These are phyloP conservation scores for Barbarea vulgaris DNA, from an alignment of 345 rosid species.

Conservation along the genomic window DNA sequence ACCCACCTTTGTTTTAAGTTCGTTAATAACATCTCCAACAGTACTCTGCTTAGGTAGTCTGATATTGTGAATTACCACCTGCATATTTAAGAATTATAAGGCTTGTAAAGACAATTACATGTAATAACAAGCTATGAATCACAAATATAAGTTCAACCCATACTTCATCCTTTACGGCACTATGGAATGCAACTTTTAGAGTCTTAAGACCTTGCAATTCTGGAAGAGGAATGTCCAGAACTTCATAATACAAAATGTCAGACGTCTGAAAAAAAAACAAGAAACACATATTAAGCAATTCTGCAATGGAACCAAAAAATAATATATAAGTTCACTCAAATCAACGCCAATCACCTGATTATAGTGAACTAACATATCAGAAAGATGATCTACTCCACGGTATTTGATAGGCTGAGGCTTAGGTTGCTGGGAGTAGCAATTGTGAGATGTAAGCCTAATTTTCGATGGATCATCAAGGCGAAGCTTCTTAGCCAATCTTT, in stretches of 20 bases:
- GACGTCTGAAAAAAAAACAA: constrained; percentile 63
- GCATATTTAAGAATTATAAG: constrained; percentile 33
- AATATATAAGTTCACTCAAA: constrained; percentile 7
- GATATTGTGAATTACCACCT: constrained; percentile 79
- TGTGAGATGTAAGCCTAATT: constrained; percentile 94
- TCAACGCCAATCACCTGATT: constrained; percentile 65
- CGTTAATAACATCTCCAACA: constrained; percentile 88
- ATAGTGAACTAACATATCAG: constrained; percentile 91
- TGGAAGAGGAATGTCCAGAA: constrained; percentile 97
- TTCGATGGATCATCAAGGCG: constrained; percentile 87
- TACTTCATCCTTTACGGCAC: constrained; percentile 85
- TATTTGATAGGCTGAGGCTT: constrained; percentile 92
- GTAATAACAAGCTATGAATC: not conserved
- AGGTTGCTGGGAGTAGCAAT: constrained; percentile 98
- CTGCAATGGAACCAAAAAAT: not conserved
- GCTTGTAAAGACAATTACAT: constrained; percentile 4
- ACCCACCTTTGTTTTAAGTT: constrained; percentile 82
- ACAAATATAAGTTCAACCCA: constrained; percentile 24
- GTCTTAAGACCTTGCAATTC: constrained; percentile 92
- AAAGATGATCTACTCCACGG: constrained; percentile 82
- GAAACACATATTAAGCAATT: constrained; percentile 26
- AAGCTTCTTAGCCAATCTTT: constrained; percentile 79
- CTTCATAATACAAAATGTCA: constrained; percentile 94
- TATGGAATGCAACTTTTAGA: constrained; percentile 90
- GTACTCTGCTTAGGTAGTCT: constrained; percentile 97